Base-by-base conservation (phyloP, 805 yeast genomes). In the Metschnikowia colocasiae region DNA sequence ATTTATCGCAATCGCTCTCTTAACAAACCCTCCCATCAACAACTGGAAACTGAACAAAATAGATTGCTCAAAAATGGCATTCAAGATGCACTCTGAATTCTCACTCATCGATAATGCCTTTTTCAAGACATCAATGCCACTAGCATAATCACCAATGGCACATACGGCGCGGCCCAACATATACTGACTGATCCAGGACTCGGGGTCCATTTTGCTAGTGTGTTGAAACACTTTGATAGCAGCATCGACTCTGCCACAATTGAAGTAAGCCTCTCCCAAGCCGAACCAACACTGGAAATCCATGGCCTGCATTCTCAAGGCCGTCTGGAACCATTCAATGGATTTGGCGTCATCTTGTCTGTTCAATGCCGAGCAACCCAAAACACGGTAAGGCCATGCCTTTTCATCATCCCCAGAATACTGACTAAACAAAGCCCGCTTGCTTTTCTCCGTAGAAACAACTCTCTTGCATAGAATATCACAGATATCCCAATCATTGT, bases 241-340 rank as follows among this genome's bases (percentile, higher is more conserved):
- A 2, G 98, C 95, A 47, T 87, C 91, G 37, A 84, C 70, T 51
- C 96, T 75, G 2, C 99, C 99, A 63, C 94, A 81, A 22, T 82
- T 79, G 46, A 78, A 72, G 63, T 94, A 94, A 0, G 97, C 92
- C 62, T 94, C 98, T n/a, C 99, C 99, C n/a, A 94, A 70, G 1
- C 97, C 97, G 25, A 86, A 73, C 97, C 98, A 92, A 2, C 96
- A 84, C 53, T 87, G 84, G 1, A 79, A 62, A 64, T 94, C 97
- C 45, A 59, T 53, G 0, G 85, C 70, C 36, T 82, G 71, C 53
- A 85, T 69, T 51, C 97, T 75, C 41, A 94, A 71, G 1, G 97
- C 90, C 23, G 82, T 78, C 64, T 94, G 99, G 60, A 88, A 90
- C 79, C 87, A 82, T 63, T 87, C 92, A 40, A 92, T 85, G 0